A percentile compares a stretch with the other conserved stretches of the same genome.
Conservation (phyloP, 495 filamentous ascomycete species). For the Hyaloscypha finlandica region DNA sequence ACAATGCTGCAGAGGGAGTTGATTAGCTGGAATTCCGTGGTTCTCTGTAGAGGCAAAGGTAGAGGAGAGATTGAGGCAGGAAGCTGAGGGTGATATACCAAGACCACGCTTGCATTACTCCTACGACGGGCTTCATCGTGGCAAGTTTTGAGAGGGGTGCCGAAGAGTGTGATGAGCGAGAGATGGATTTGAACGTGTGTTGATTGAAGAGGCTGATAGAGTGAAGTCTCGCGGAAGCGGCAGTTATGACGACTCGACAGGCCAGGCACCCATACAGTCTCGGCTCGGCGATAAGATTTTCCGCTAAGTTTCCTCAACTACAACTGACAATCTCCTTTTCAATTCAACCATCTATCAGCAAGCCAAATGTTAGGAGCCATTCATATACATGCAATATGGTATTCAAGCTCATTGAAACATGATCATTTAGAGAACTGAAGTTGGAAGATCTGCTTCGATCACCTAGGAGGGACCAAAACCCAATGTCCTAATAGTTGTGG, state of each 20-base stretch:
- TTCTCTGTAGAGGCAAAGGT: not conserved
- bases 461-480: too few relatives aligned
- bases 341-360: not conserved
- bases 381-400: too few relatives aligned
- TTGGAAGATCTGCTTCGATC: too few relatives aligned
- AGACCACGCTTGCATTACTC: constrained; percentile 89
- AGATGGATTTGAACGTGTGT: not conserved
- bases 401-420: too few relatives aligned
- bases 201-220: constrained; percentile 10
- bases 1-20: constrained; percentile 61
- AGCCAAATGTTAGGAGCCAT: not conserved
- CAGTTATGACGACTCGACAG: not conserved
- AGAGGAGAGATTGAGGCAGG: not conserved
- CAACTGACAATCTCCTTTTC: not conserved
- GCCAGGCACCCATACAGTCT: not conserved
- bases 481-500: too few relatives aligned
- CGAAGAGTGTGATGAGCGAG: constrained; percentile 3
- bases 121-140: constrained; percentile 86
- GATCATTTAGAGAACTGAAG: too few relatives aligned
- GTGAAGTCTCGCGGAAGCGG: constrained; percentile 1
- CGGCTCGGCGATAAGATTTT: not conserved
- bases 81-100: constrained; percentile 55
- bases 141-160: not conserved
- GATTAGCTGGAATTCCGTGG: not conserved
- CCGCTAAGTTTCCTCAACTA: not conserved